phyloP scores from a whole-genome alignment of 805 yeast genomes.

The Ogataea minuta region DNA sequence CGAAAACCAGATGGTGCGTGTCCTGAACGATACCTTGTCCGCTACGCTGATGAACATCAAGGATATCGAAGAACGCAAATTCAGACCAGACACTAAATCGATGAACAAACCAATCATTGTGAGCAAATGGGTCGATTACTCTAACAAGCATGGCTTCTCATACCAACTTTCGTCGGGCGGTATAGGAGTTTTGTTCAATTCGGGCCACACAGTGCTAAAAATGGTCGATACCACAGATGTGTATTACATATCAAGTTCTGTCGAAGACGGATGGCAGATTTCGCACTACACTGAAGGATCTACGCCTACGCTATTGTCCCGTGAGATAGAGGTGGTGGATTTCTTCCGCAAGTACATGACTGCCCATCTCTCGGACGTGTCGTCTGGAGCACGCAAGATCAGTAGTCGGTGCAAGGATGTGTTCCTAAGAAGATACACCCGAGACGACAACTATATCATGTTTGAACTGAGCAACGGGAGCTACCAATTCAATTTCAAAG shows the following conservation, averaged over 20 bases:
- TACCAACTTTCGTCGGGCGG: conserved; percentile 88
- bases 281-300: conserved; percentile 42
- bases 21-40: conserved; percentile 29
- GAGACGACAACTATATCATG: conserved; percentile 80
- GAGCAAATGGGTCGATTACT: conserved; percentile 97
- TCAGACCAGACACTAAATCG: conserved; percentile 12
- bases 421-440: conserved; percentile 77
- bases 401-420: conserved; percentile 55
- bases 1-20: conserved; percentile 28
- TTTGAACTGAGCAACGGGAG: conserved; percentile 91
- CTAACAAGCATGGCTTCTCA: conserved; percentile 92
- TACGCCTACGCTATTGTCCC: conserved; percentile 49
- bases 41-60: conserved; percentile 29
- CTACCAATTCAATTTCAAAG: conserved; percentile 91
- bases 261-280: conserved; percentile 52
- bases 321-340: conserved; percentile 81
- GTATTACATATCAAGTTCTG: conserved; percentile 56
- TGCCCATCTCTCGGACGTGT: conserved; percentile 78
- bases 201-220: conserved; percentile 77
- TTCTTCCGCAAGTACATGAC: conserved; percentile 92
- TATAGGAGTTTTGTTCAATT: conserved; percentile 87
- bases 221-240: conserved; percentile 61
- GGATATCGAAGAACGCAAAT: conserved; percentile 26
- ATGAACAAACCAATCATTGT: conserved; percentile 62
- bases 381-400: conserved; percentile 51